Conservation (phyloP, 2,329 filamentous ascomycete genomes). For the Mycosphaerelloides madeirae region DNA sequence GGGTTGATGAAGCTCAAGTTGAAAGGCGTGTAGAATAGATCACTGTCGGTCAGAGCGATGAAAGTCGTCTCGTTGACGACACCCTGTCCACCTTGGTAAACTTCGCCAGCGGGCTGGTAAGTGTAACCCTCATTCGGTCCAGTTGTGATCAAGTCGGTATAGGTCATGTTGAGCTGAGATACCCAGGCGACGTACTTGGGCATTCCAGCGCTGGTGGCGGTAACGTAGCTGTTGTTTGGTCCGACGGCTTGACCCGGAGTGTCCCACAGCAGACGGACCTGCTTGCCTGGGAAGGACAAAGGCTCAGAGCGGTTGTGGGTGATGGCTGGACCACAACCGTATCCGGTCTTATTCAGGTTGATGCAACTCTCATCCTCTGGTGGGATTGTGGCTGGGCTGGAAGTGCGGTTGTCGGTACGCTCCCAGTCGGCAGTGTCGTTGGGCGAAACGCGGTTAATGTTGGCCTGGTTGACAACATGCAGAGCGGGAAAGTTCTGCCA, state of each 20-base stretch:
- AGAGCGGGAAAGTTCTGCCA: slow-evolving; percentile 83
- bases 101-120: slow-evolving; percentile 65
- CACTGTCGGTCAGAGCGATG: slow-evolving; percentile 65
- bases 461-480: slow-evolving; percentile 69
- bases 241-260: slow-evolving; percentile 62
- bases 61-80: slow-evolving; percentile 73
- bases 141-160: slow-evolving; percentile 59
- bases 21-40: slow-evolving; percentile 68
- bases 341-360: slow-evolving; percentile 50
- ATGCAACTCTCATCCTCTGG: slow-evolving; percentile 51
- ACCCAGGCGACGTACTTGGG: slow-evolving; percentile 72
- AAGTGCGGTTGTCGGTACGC: slow-evolving; percentile 56
- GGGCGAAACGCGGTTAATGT: slow-evolving; percentile 62
- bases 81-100: slow-evolving; percentile 63
- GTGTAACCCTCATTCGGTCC: slow-evolving; percentile 59
- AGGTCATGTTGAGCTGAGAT: slow-evolving; percentile 59
- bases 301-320: slow-evolving; percentile 65
- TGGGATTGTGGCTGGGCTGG: slow-evolving; percentile 50
- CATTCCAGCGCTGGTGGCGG: slow-evolving; percentile 50
- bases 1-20: slow-evolving; percentile 71
- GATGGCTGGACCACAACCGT: slow-evolving; percentile 61
- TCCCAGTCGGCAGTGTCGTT: slow-evolving; percentile 59
- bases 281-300: slow-evolving; percentile 68
- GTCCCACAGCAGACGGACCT: slow-evolving; percentile 70
- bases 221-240: slow-evolving; percentile 79